These are phyloP conservation scores for Tephrocybe sp. DNA, from an alignment of 768 basidiomycete species.

Conservation along the genomic window DNA sequence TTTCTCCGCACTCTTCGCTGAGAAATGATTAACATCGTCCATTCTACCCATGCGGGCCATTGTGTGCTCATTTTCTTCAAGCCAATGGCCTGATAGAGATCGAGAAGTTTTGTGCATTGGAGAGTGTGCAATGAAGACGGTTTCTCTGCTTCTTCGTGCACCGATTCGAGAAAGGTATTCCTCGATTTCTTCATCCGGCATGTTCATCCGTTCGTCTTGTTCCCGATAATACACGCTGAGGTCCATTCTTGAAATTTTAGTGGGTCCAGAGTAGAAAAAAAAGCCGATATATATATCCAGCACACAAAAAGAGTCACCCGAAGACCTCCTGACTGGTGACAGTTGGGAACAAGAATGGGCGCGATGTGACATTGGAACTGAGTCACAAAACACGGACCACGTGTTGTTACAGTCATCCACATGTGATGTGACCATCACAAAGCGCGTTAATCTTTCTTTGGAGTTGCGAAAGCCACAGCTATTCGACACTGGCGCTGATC, in stretches of 20 bases:
- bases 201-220: constrained; percentile 52
- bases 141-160: constrained; percentile 15
- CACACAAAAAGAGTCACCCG: background rate
- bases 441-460: background rate
- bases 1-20: background rate
- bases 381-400: constrained; percentile 1
- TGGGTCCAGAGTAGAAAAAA: background rate
- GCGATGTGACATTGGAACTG: background rate
- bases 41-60: no score
- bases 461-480: no score
- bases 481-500: no score
- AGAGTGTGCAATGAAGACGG: background rate
- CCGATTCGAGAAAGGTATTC: constrained; percentile 41
- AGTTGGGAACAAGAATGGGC: background rate
- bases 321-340: no score
- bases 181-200: constrained; percentile 52
- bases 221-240: constrained; percentile 52
- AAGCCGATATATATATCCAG: constrained; percentile 12
- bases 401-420: background rate
- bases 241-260: constrained; percentile 29
- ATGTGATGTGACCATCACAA: background rate
- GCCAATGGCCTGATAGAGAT: no score
- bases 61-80: no score
- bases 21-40: background rate
- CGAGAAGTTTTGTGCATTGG: no score